These are phyloP conservation scores for Clavispora asparagi DNA, from an alignment of 805 yeast species.

Conservation along the genomic window DNA sequence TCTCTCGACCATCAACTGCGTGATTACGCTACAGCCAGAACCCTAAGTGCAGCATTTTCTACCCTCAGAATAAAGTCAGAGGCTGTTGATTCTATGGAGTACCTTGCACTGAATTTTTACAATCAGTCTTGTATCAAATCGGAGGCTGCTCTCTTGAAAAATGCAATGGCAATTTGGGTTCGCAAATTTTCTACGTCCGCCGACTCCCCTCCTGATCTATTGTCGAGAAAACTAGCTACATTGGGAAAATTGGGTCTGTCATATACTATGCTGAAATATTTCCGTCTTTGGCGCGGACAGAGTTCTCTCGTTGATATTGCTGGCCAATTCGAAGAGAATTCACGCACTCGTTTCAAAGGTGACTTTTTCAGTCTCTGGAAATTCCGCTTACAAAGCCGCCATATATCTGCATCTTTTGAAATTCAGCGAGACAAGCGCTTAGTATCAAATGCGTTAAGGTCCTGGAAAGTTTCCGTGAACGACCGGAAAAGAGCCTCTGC, in stretches of 20 bases:
- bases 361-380: background rate
- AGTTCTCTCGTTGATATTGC: background rate
- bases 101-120: background rate
- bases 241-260: background rate
- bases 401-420: background rate
- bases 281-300: background rate
- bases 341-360: slow-evolving; percentile 3
- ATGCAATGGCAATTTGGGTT: background rate
- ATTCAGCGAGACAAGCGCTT: background rate
- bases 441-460: background rate
- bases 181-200: background rate
- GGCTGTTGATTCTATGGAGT: background rate
- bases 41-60: background rate
- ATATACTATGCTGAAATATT: background rate
- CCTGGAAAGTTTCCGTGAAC: background rate
- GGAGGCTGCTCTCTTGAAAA: background rate
- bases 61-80: background rate
- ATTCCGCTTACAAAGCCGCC: background rate
- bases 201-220: background rate
- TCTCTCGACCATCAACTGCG: background rate
- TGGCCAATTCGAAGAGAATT: background rate
- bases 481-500: background rate
- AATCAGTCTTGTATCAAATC: background rate
- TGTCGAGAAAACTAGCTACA: background rate
- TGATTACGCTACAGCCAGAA: background rate